Percentiles rank a stretch among this genome's conserved stretches.
Evolutionary conservation across 345 rosid genomes (phyloP).

Genomic region (Carallia brachiata): DNA sequence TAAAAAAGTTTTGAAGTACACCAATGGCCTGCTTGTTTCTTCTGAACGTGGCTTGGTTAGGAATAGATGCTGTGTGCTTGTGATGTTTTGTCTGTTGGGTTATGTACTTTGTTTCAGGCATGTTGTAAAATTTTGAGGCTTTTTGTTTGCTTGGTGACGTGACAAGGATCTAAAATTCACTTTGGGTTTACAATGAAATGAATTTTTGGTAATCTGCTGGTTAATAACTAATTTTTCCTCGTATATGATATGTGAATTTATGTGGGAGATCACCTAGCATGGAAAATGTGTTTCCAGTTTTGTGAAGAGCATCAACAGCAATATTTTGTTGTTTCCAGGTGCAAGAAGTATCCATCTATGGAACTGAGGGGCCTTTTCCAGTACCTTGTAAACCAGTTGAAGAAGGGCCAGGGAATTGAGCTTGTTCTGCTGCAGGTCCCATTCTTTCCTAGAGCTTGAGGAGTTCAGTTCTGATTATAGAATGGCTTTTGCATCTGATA

Average conservation of each 20-base stretch:
- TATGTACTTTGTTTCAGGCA: no score
- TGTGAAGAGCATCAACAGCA: not conserved
- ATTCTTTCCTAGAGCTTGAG: constrained; percentile 17
- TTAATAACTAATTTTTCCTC: no score
- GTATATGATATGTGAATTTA: not conserved
- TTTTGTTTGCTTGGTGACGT: no score
- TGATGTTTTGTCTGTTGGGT: no score
- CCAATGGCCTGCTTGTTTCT: no score
- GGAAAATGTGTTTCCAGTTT: not conserved
- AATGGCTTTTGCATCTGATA: constrained; percentile 14
- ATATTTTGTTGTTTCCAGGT: constrained; percentile 42
- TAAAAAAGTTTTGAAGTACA: no score
- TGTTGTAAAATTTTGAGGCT: no score
- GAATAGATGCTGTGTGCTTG: no score
- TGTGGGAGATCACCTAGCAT: not conserved
- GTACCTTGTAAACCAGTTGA: constrained; percentile 94
- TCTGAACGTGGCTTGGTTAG: no score
- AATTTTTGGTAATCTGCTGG: no score
- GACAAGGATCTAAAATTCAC: no score
- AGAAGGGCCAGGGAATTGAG: constrained; percentile 95
- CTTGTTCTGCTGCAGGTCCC: constrained; percentile 91
- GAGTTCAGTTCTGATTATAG: constrained; percentile 14
- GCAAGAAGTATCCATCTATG: constrained; percentile 99
- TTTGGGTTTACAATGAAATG: no score
- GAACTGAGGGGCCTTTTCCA: constrained; percentile 97